Evolutionary conservation across 75 land plant genomes (phyloP).

Genomic region (Adiantum capillusveneris): DNA sequence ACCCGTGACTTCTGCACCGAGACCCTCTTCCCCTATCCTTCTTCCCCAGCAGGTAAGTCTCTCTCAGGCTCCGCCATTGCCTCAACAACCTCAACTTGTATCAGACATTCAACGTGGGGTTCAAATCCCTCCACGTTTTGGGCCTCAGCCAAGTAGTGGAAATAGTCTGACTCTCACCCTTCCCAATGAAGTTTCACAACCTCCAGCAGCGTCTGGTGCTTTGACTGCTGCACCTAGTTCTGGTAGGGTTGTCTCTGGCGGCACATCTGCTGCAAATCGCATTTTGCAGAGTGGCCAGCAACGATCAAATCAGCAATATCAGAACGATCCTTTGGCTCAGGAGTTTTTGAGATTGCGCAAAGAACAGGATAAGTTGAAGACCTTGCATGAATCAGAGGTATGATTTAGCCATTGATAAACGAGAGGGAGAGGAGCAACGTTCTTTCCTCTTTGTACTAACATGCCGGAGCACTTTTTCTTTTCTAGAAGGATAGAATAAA

Average conservation of each 20-base stretch:
- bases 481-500: slow-evolving; percentile 41
- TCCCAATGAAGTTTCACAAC: not conserved
- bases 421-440: not conserved
- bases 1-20: too few species aligned
- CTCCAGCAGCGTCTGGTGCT: not conserved
- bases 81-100: not conserved
- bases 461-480: too few species aligned
- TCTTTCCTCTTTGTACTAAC: not conserved
- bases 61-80: not conserved
- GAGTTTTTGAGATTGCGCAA: slow-evolving; percentile 38
- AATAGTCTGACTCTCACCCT: too few species aligned
- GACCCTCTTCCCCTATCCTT: too few species aligned
- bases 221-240: too few species aligned
- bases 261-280: not conserved
- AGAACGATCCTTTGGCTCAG: slow-evolving; percentile 42
- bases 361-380: slow-evolving; percentile 30
- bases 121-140: not conserved
- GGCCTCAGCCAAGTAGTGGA: not conserved
- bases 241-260: not conserved
- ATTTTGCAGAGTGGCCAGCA: not conserved
- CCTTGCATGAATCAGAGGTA: slow-evolving; percentile 51
- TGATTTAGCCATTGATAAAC: not conserved
- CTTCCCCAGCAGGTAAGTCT: too few species aligned
- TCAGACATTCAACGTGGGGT: slow-evolving; percentile 1
- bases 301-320: not conserved